Evolutionary conservation across 2,329 filamentous ascomycete species (phyloP).

Genomic region (Sporothrix luriei): DNA sequence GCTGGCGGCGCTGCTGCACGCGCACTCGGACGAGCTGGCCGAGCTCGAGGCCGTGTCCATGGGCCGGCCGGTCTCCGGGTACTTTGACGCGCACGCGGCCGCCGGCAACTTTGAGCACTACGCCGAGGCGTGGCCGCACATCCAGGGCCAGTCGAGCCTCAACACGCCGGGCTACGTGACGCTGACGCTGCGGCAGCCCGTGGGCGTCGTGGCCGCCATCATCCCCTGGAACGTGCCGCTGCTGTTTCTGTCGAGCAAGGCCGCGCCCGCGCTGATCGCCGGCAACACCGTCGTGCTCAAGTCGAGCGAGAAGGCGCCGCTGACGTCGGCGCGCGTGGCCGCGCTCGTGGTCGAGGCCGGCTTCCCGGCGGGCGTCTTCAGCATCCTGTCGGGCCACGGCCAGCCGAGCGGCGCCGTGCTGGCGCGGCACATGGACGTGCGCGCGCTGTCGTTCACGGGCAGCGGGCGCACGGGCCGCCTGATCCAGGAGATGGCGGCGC

Average conservation of each 20-base stretch:
- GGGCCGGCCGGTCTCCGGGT: slow-evolving; percentile 48
- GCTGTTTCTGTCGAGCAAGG: slow-evolving; percentile 67
- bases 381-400: slow-evolving; percentile 67
- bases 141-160: slow-evolving; percentile 51
- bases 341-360: slow-evolving; percentile 66
- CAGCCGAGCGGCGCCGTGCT: slow-evolving; percentile 35
- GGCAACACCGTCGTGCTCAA: slow-evolving; percentile 61
- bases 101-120: slow-evolving; percentile 48
- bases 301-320: slow-evolving; percentile 60
- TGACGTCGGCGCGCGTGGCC: slow-evolving; percentile 60
- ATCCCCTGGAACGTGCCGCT: slow-evolving; percentile 69
- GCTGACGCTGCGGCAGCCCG: slow-evolving; percentile 53
- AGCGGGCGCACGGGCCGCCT: slow-evolving; percentile 60
- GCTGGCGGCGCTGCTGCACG: slow-evolving; percentile 49
- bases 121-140: slow-evolving; percentile 48
- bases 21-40: slow-evolving; percentile 49
- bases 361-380: slow-evolving; percentile 70
- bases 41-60: slow-evolving; percentile 51
- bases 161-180: slow-evolving; percentile 53
- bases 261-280: slow-evolving; percentile 63
- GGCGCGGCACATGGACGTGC: slow-evolving; percentile 45
- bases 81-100: slow-evolving; percentile 45
- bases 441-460: slow-evolving; percentile 66
- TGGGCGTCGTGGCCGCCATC: slow-evolving; percentile 58
- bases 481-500: slow-evolving; percentile 63